Evolutionary conservation across 306 rosid genomes (phyloP).

Genomic region (Acacia confusa): DNA sequence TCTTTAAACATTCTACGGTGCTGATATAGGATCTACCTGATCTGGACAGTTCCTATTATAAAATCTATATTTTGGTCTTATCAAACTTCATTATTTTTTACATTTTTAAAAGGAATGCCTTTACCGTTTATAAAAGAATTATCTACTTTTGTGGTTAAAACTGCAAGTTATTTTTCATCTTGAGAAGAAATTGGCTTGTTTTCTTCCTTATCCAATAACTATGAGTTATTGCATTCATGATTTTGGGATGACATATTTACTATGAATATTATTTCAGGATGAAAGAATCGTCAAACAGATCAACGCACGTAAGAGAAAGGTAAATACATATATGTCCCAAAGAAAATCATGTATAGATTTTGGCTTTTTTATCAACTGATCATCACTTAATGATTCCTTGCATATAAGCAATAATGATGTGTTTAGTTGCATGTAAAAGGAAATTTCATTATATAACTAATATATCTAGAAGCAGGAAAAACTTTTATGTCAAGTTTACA

Average conservation of each 20-base stretch:
- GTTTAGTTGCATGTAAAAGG: neutral
- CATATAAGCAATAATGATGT: neutral
- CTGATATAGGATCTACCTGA: neutral
- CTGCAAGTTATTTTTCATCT: neutral
- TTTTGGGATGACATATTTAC: neutral
- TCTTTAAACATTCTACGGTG: neutral
- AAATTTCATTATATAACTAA: neutral
- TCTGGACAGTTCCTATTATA: neutral
- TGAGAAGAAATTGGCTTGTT: neutral
- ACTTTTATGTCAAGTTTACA: neutral
- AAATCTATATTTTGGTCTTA: neutral
- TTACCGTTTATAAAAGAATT: neutral
- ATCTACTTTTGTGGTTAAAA: neutral
- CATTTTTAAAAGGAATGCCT: neutral
- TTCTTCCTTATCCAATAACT: neutral
- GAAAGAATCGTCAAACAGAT: conserved; percentile 5
- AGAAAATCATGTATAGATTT: neutral
- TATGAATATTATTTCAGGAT: conserved; percentile 11
- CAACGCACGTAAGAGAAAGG: neutral
- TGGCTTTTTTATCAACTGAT: neutral
- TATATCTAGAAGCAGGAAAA: neutral
- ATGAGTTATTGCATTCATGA: neutral
- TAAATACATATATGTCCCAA: neutral
- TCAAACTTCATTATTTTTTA: neutral
- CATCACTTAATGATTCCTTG: neutral